These are phyloP conservation scores for Boletus sensibilis DNA, from an alignment of 768 basidiomycete species.

Conservation along the genomic window DNA sequence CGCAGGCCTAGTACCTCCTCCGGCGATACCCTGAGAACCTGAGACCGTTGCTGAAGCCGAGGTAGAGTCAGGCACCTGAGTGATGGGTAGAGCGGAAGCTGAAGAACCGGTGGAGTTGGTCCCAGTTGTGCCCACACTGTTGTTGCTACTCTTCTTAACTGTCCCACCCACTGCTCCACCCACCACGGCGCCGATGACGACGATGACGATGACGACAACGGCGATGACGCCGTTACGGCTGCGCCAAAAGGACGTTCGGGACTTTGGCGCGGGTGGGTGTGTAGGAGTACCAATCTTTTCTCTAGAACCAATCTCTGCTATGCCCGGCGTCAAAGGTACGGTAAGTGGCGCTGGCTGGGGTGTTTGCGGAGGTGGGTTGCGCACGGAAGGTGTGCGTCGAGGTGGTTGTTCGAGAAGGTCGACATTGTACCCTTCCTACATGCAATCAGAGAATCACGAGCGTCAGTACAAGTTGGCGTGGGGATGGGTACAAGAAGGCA, in stretches of 20 bases:
- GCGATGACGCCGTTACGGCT: constrained; percentile 44
- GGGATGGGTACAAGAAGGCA: background rate
- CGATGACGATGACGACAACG: constrained; percentile 37
- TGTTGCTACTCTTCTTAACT: constrained; percentile 26
- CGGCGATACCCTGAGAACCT: background rate
- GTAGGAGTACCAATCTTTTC: constrained; percentile 10
- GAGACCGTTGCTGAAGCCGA: fast-evolving
- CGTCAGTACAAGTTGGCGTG: background rate
- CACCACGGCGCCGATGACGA: constrained; percentile 51
- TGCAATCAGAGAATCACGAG: background rate
- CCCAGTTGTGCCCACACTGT: background rate
- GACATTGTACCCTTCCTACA: constrained; percentile 55
- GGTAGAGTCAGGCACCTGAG: background rate
- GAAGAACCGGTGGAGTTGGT: background rate
- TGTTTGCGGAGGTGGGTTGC: constrained; percentile 9
- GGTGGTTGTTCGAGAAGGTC: constrained; percentile 38
- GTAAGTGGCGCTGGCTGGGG: constrained; percentile 15
- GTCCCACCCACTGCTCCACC: constrained; percentile 61
- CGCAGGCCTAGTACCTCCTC: background rate
- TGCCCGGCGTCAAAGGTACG: constrained; percentile 6
- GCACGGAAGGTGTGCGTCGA: constrained; percentile 24
- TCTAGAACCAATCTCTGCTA: constrained; percentile 11
- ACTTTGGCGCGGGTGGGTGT: background rate
- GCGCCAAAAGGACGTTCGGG: constrained; percentile 46
- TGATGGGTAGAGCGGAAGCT: background rate